Percentiles rank a stretch among this genome's conserved stretches.
phyloP scores from a whole-genome alignment of 1,139 yeast species.

The Eremothecium gossypii region DNA sequence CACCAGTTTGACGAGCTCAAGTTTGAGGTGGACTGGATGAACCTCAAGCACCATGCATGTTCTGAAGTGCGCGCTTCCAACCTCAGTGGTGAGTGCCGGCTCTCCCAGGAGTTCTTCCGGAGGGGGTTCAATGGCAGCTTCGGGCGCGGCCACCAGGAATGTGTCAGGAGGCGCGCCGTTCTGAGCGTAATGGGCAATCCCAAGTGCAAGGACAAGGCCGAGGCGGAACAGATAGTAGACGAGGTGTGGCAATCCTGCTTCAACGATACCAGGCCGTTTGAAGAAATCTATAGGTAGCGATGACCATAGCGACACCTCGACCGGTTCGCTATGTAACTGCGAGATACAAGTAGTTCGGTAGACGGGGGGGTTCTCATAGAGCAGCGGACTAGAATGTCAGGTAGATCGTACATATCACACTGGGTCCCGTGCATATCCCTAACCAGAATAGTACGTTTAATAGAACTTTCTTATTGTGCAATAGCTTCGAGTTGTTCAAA shows the following conservation, averaged over 20 bases:
- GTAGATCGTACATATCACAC: constrained; percentile 77
- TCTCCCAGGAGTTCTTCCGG: constrained; percentile 73
- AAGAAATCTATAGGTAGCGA: constrained; percentile 52
- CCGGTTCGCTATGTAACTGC: background rate
- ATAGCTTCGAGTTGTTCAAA: constrained; percentile 41
- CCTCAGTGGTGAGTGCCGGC: constrained; percentile 90
- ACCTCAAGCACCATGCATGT: constrained; percentile 91
- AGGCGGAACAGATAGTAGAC: constrained; percentile 72
- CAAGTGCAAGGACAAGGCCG: constrained; percentile 55
- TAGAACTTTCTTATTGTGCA: constrained; percentile 47
- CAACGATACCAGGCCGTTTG: constrained; percentile 92
- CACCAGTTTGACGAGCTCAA: constrained; percentile 90
- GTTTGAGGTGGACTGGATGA: constrained; percentile 74
- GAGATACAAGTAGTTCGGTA: background rate
- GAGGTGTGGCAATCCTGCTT: constrained; percentile 91
- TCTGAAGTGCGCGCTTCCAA: constrained; percentile 92
- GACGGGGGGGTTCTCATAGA: background rate
- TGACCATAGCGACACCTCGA: background rate
- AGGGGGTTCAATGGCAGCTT: constrained; percentile 27
- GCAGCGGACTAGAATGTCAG: constrained; percentile 48
- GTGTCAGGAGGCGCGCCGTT: constrained; percentile 82
- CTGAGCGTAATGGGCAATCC: constrained; percentile 85
- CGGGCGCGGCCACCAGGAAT: constrained; percentile 76
- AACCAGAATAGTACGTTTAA: constrained; percentile 88
- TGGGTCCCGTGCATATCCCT: constrained; percentile 86